These are phyloP conservation scores for Luvunga scandens DNA, from an alignment of 345 rosid species.

Conservation along the genomic window DNA sequence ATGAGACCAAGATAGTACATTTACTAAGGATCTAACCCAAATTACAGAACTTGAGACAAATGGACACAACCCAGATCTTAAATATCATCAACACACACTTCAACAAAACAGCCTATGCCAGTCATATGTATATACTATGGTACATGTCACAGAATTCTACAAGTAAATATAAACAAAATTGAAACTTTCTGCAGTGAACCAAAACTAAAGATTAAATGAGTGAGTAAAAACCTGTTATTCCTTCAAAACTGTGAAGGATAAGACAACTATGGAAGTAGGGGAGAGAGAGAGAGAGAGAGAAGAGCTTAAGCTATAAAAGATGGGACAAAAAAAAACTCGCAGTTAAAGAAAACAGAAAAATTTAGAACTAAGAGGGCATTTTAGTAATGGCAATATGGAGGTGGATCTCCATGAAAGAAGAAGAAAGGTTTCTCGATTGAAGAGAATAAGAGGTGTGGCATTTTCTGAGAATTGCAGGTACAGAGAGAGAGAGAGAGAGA, in stretches of 20 bases:
- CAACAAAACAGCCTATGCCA: background rate
- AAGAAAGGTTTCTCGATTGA: slow-evolving; percentile 40
- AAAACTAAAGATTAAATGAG: slow-evolving; percentile 4
- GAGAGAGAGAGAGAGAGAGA: background rate
- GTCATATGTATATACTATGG: background rate
- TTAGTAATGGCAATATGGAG: slow-evolving; percentile 17
- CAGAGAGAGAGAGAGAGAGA: slow-evolving; percentile 7
- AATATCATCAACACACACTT: slow-evolving; percentile 5
- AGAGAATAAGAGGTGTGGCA: slow-evolving; percentile 43
- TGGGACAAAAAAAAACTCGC: slow-evolving; percentile 19
- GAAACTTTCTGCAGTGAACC: slow-evolving; percentile 19
- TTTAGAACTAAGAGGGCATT: slow-evolving; percentile 9
- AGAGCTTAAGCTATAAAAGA: background rate
- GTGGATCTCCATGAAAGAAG: slow-evolving; percentile 42
- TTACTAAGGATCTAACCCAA: slow-evolving; percentile 33
- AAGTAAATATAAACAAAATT: slow-evolving; percentile 4
- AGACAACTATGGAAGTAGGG: background rate
- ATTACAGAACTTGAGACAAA: slow-evolving; percentile 9
- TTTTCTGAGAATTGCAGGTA: slow-evolving; percentile 44
- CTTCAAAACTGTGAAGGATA: slow-evolving; percentile 12
- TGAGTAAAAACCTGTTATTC: slow-evolving; percentile 26
- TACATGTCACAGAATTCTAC: slow-evolving; percentile 2
- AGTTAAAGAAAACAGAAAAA: slow-evolving; percentile 2
- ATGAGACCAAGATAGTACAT: slow-evolving; percentile 14
- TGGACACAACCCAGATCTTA: slow-evolving; percentile 35